phyloP scores from a whole-genome alignment of 2,329 filamentous ascomycete genomes.

The Penicillium verrucosum region DNA sequence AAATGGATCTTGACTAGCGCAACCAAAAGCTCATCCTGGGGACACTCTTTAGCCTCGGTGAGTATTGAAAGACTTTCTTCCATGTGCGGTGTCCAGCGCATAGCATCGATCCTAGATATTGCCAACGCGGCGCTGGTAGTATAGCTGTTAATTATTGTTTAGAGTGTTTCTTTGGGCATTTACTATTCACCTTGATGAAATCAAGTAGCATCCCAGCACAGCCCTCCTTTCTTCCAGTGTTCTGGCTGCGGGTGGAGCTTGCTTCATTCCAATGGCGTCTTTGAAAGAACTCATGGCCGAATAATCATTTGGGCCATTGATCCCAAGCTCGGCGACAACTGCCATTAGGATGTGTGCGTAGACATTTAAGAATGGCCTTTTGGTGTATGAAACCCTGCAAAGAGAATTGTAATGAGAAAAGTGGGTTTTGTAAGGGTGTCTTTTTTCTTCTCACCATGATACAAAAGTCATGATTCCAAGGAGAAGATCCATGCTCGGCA shows the following conservation, averaged over 20 bases:
- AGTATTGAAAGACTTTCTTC: conserved; percentile 55
- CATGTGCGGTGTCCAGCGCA: conserved; percentile 59
- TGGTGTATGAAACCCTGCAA: conserved; percentile 22
- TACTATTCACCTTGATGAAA: conserved; percentile 41
- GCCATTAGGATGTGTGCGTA: conserved; percentile 24
- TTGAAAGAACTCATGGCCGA: conserved; percentile 24
- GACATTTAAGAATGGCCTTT: conserved; percentile 19
- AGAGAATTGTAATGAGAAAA: not conserved
- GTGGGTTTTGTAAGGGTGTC: not conserved
- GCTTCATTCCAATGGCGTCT: conserved; percentile 17
- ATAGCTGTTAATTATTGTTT: not conserved
- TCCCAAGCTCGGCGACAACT: conserved; percentile 23
- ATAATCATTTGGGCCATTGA: conserved; percentile 15
- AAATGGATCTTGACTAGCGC: conserved; percentile 24
- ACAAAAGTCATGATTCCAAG: conserved; percentile 22
- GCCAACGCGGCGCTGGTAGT: conserved; percentile 37
- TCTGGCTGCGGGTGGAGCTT: conserved; percentile 21
- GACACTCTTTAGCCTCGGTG: conserved; percentile 45
- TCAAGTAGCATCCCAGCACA: conserved; percentile 48
- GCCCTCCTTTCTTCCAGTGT: conserved; percentile 53
- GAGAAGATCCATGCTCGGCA: conserved; percentile 21
- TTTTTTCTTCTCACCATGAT: conserved; percentile 16
- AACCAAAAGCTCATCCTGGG: conserved; percentile 51
- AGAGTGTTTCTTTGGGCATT: not conserved
- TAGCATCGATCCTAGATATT: conserved; percentile 39